Percentiles rank a stretch among this genome's conserved stretches.
Evolutionary conservation across 306 rosid genomes (phyloP).

Genomic region (Quercus wislizeni): DNA sequence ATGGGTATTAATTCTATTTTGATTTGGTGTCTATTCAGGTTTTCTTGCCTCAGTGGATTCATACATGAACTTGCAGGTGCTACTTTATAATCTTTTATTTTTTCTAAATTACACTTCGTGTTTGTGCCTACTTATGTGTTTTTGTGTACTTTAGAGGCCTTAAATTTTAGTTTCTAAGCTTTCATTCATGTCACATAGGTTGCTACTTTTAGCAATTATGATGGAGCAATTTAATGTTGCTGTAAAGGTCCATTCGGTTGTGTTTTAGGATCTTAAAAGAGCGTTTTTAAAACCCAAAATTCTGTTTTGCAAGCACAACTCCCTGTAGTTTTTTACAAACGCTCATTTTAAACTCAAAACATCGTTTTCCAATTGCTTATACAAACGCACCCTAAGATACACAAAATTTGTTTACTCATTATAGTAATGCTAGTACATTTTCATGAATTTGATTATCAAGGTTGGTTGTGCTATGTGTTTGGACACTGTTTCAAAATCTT

Average conservation of each 20-base stretch:
- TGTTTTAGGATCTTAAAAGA: too few species aligned
- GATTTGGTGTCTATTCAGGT: constrained; percentile 24
- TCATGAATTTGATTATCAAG: background rate
- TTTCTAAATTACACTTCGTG: background rate
- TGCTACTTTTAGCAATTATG: background rate
- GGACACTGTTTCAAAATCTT: background rate
- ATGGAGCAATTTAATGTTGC: background rate
- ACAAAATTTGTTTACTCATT: background rate
- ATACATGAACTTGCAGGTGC: constrained; percentile 62
- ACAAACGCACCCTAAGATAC: background rate
- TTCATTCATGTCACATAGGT: background rate
- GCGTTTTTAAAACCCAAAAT: too few species aligned
- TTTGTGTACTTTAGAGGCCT: background rate
- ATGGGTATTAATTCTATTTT: background rate
- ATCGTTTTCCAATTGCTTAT: too few species aligned
- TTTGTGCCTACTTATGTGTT: background rate
- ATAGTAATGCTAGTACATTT: background rate
- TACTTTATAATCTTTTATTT: background rate
- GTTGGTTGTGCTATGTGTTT: background rate
- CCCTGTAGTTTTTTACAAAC: too few species aligned
- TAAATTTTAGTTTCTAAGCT: background rate
- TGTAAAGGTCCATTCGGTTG: background rate
- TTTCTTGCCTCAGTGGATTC: constrained; percentile 55
- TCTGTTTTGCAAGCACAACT: too few species aligned
- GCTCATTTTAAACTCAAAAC: too few species aligned